These are phyloP conservation scores for Hyphopichia khmerensis DNA, from an alignment of 1,139 yeast genomes.

Conservation along the genomic window DNA sequence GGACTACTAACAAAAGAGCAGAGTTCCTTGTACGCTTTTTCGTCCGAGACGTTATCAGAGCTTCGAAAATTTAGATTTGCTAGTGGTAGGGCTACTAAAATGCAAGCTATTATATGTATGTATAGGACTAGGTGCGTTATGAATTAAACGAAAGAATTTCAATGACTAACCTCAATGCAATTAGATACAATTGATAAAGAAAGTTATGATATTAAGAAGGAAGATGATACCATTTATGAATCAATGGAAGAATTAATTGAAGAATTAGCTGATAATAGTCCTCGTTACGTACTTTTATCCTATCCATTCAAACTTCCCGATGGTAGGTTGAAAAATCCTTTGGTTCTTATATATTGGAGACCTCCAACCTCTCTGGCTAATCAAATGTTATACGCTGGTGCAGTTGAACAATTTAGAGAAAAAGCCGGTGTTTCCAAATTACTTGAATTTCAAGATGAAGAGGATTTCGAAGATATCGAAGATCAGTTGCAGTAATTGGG, in stretches of 20 bases:
- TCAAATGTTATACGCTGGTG: conserved; percentile 89
- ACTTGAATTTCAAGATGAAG: conserved; percentile 58
- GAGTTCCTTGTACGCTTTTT: conserved; percentile 58
- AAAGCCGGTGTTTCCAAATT: conserved; percentile 75
- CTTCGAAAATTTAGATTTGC: conserved; percentile 72
- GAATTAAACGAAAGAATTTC: no score
- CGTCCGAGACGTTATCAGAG: conserved; percentile 60
- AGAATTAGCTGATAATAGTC: conserved; percentile 78
- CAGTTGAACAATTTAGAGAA: conserved; percentile 73
- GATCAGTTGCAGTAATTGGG: conserved; percentile 10
- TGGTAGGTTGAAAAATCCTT: conserved; percentile 72
- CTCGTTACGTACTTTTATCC: conserved; percentile 75
- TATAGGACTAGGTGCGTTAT: conserved; percentile 8
- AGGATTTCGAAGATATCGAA: conserved; percentile 55
- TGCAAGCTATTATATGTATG: conserved; percentile 67
- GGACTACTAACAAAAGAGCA: conserved; percentile 11
- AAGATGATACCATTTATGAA: conserved; percentile 41
- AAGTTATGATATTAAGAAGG: conserved; percentile 54
- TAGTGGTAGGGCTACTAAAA: conserved; percentile 60
- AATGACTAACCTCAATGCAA: no score
- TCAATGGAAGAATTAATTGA: conserved; percentile 63
- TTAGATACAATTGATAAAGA: conserved; percentile 56
- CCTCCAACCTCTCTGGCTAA: conserved; percentile 81
- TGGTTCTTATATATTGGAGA: conserved; percentile 78
- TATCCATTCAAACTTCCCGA: conserved; percentile 69